A percentile compares a stretch with the other conserved stretches of the same genome.
Evolutionary conservation across 306 rosid species (phyloP).

Genomic region (Benincasa hispida): DNA sequence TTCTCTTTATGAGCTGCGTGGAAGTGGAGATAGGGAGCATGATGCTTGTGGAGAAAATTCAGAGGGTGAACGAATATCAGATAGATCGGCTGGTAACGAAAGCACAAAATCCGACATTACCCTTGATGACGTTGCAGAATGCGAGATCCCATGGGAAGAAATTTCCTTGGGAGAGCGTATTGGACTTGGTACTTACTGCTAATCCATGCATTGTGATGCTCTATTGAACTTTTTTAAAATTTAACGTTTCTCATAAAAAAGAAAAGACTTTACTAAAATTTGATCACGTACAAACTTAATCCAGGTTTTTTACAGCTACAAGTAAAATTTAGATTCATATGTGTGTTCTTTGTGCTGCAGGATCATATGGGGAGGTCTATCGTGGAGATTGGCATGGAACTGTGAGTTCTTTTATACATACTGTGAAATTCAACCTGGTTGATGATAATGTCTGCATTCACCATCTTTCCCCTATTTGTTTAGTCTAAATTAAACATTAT

Average conservation of each 20-base stretch:
- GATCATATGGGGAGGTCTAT: slow-evolving; percentile 98
- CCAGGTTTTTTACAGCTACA: slow-evolving; percentile 6
- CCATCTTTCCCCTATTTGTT: neutral
- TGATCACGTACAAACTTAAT: slow-evolving; percentile 9
- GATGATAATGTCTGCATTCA: neutral
- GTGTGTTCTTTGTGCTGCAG: slow-evolving; percentile 32
- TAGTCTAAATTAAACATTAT: neutral
- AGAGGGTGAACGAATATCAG: slow-evolving; percentile 68
- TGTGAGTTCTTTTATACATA: slow-evolving; percentile 41
- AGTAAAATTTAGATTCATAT: slow-evolving; percentile 14
- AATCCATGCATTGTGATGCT: slow-evolving; percentile 22
- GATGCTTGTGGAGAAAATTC: slow-evolving; percentile 30
- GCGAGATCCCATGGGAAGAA: slow-evolving; percentile 88
- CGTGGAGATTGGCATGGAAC: slow-evolving; percentile 97
- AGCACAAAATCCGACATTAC: slow-evolving; percentile 68
- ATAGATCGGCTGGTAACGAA: slow-evolving; percentile 51
- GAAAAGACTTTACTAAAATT: neutral
- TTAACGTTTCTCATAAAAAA: neutral
- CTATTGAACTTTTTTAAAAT: slow-evolving; percentile 13
- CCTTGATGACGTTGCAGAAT: slow-evolving; percentile 77
- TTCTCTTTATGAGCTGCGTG: slow-evolving; percentile 36
- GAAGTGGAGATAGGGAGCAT: slow-evolving; percentile 44
- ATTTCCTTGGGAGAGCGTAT: slow-evolving; percentile 87
- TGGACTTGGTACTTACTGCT: slow-evolving; percentile 67
- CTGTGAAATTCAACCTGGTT: neutral